Evolutionary conservation across 768 basidiomycete genomes (phyloP).

Genomic region (Tephrocybe sp.): DNA sequence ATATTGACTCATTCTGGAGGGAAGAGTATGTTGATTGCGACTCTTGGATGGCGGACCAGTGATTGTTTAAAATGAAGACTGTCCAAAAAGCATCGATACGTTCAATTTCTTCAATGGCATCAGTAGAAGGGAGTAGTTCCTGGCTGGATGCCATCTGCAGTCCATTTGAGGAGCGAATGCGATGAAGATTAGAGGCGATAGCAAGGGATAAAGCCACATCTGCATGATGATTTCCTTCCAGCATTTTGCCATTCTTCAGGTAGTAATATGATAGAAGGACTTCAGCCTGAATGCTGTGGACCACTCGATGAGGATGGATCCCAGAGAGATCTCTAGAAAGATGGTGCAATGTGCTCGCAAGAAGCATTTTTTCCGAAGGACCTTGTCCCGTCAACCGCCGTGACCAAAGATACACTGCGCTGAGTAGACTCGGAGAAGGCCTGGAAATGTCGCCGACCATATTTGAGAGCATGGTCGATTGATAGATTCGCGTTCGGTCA

Average conservation of each 20-base stretch:
- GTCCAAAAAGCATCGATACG: conserved; percentile 22
- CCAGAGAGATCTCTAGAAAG: conserved; percentile 9
- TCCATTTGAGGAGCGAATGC: conserved; percentile 6
- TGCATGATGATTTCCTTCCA: conserved; percentile 19
- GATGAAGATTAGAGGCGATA: conserved; percentile 17
- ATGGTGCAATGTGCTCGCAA: conserved; percentile 1
- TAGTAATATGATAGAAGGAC: conserved; percentile 44
- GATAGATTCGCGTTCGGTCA: conserved; percentile 41
- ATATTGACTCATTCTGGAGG: neutral
- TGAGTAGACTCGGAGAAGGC: conserved; percentile 47
- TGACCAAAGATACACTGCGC: conserved; percentile 49
- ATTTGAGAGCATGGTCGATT: conserved; percentile 42
- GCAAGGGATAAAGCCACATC: conserved; percentile 16
- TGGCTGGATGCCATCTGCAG: neutral
- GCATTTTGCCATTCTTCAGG: conserved; percentile 16
- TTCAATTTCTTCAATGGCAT: conserved; percentile 17
- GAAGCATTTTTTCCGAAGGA: neutral
- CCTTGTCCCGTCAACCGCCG: conserved; percentile 33
- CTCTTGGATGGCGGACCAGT: conserved; percentile 16
- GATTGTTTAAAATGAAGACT: conserved; percentile 16
- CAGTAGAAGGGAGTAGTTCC: neutral
- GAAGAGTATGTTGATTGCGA: conserved; percentile 4
- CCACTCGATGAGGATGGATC: conserved; percentile 1
- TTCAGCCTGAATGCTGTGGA: conserved; percentile 38
- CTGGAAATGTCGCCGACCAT: conserved; percentile 43